A percentile compares a stretch with the other conserved stretches of the same genome.
Conservation (phyloP, 495 filamentous ascomycete species). For the Talaromyces stipitatus region DNA sequence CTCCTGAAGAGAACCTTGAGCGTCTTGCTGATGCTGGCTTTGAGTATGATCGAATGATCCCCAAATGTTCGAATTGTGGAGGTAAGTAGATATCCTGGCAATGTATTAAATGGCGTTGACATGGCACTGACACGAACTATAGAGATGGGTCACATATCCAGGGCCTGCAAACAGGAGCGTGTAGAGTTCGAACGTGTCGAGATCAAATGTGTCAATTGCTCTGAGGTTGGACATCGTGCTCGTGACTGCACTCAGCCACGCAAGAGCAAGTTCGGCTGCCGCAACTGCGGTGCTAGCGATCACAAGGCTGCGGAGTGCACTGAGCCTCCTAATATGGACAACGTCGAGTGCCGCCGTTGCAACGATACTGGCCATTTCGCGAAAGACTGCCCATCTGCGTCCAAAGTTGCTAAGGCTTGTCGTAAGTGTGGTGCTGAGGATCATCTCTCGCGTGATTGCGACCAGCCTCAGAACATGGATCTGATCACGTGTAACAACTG, state of each 20-base stretch:
- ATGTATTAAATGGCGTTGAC: neutral
- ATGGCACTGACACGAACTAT: neutral
- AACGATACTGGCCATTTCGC: conserved; percentile 74
- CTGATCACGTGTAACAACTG: conserved; percentile 62
- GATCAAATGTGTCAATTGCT: conserved; percentile 73
- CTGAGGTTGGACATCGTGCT: conserved; percentile 59
- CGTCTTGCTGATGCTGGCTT: conserved; percentile 69
- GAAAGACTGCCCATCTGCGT: conserved; percentile 64
- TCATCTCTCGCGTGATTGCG: conserved; percentile 50
- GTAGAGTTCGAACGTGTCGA: conserved; percentile 36
- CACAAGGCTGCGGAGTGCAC: conserved; percentile 57
- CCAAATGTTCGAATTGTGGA: conserved; percentile 63
- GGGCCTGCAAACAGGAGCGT: conserved; percentile 57
- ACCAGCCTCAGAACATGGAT: conserved; percentile 40
- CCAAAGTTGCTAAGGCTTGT: conserved; percentile 43
- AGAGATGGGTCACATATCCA: conserved; percentile 69
- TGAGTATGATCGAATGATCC: conserved; percentile 54
- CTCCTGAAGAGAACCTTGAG: conserved; percentile 60
- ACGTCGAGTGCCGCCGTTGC: conserved; percentile 77
- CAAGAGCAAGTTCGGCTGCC: conserved; percentile 60
- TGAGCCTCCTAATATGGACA: conserved; percentile 62
- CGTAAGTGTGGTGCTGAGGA: conserved; percentile 57
- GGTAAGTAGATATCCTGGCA: conserved; percentile 28
- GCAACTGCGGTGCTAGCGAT: conserved; percentile 66
- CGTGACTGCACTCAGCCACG: conserved; percentile 59